Evolutionary conservation across 148 eudicot species (phyloP), one percentile per base, ranked within the genome.

Genomic region (Amaranthus cruentus): DNA sequence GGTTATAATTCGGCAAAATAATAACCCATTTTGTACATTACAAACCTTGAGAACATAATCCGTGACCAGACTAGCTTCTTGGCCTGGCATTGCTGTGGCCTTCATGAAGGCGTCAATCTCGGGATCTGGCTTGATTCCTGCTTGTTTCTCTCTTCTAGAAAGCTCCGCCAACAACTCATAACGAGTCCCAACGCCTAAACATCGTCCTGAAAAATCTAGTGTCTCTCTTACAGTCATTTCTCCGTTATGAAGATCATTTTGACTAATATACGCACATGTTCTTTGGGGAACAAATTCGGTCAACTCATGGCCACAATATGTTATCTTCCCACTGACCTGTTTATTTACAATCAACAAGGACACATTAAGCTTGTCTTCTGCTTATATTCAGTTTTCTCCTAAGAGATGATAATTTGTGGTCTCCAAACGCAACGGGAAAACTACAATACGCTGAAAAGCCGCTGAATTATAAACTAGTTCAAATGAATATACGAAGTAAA

Each of bases 91-190:
- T 53, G 71, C 82, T 7, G 81, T 64, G 14, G 84, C 88, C 88
- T 85, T 85, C 88, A 85, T 85, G 70, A 73, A 83, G 72, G 81
- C 67, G 63, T 85, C 88, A 62, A 85, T 58, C 63, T 83, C 84
- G 55, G 81, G 74, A 68, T 85, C 86, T 9, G 88, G 88, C 68
- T 72, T 76, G 47, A 85, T 78, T 18, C 75, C 72, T 5, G 83
- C 84, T 38, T 72, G 79, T 64, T 85, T 85, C 70, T 85, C 88
- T 76, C 82, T 83, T 80, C 84, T 85, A 42, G 81, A 71, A 59
- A 85, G 76, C 71, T 85, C 86, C 15, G 73, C 79, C 38, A 85
- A 75, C 86, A 76, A 12, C 75, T 84, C 78, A 71, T 77, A 79
- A 55, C 80, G 74, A 52, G 72, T 76, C 59, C 84, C 87, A 71